These are phyloP conservation scores for Colletotrichum viniferum DNA, from an alignment of 2,329 filamentous ascomycete genomes.

Conservation along the genomic window DNA sequence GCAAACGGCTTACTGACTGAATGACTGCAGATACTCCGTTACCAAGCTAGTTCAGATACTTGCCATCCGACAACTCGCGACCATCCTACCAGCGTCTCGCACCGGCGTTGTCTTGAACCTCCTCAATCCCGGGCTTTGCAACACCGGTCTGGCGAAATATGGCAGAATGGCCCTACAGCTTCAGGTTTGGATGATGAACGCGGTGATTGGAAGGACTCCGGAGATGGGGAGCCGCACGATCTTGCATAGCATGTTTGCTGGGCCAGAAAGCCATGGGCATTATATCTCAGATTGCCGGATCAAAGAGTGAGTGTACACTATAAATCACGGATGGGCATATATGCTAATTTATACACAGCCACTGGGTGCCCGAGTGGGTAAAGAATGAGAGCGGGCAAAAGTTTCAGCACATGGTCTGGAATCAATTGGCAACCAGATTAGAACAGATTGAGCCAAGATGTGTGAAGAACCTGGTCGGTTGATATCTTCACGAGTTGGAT, in stretches of 20 bases:
- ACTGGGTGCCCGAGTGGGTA: not conserved
- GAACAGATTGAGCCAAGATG: not conserved
- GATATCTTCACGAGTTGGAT: accelerated
- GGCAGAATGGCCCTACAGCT: not conserved
- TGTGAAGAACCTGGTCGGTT: not conserved
- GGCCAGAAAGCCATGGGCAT: not conserved
- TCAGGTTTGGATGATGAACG: not conserved
- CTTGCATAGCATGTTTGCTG: not conserved
- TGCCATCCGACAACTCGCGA: not conserved
- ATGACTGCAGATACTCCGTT: not conserved
- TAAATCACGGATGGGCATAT: accelerated
- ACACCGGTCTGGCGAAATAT: not conserved
- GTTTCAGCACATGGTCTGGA: not conserved
- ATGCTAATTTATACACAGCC: not conserved
- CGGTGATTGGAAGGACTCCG: not conserved
- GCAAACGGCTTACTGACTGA: not conserved
- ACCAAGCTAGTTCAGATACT: not conserved
- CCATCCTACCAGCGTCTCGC: not conserved
- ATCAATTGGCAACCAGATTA: not conserved
- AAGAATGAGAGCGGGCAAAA: not conserved
- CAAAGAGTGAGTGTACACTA: not conserved
- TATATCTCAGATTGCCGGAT: not conserved
- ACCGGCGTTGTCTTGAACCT: not conserved
- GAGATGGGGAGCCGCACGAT: not conserved
- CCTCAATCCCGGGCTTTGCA: not conserved